phyloP scores from a whole-genome alignment of 2,329 filamentous ascomycete species.

The Diplodia intermedia region DNA sequence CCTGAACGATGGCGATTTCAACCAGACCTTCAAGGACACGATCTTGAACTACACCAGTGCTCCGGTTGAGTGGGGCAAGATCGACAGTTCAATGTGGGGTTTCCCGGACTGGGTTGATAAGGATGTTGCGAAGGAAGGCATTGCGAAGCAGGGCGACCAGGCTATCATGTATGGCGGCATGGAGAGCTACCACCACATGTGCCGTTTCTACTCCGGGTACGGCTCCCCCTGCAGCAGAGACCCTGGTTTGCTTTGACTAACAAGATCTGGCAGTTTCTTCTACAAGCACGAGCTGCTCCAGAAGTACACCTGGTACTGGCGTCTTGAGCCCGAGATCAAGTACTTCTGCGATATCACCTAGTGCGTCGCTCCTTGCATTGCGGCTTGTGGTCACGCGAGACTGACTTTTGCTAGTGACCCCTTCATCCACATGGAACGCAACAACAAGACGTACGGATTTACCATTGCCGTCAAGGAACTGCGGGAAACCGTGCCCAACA shows the following conservation, averaged over 20 bases:
- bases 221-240: constrained; percentile 41
- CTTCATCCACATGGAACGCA: constrained; percentile 90
- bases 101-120: constrained; percentile 96
- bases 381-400: not conserved
- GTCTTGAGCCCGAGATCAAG: constrained; percentile 97
- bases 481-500: constrained; percentile 96
- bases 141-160: constrained; percentile 93
- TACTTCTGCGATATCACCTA: constrained; percentile 99
- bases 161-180: constrained; percentile 99
- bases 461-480: constrained; percentile 99
- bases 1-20: constrained; percentile 96
- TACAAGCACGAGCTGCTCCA: constrained; percentile 94
- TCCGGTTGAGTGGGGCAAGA: constrained; percentile 90
- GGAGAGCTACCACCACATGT: constrained; percentile 99
- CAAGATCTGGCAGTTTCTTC: constrained; percentile 70
- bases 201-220: constrained; percentile 96
- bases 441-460: constrained; percentile 98
- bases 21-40: constrained; percentile 87
- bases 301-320: constrained; percentile 99
- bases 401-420: constrained; percentile 69
- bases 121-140: constrained; percentile 93
- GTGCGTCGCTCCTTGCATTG: constrained; percentile 59
- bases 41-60: constrained; percentile 89
- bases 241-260: constrained; percentile 34
- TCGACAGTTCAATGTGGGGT: constrained; percentile 90